Percentiles rank a stretch among this genome's conserved stretches.
Conservation (phyloP, 768 basidiomycete genomes). For the Calocybe gangraenosa region DNA sequence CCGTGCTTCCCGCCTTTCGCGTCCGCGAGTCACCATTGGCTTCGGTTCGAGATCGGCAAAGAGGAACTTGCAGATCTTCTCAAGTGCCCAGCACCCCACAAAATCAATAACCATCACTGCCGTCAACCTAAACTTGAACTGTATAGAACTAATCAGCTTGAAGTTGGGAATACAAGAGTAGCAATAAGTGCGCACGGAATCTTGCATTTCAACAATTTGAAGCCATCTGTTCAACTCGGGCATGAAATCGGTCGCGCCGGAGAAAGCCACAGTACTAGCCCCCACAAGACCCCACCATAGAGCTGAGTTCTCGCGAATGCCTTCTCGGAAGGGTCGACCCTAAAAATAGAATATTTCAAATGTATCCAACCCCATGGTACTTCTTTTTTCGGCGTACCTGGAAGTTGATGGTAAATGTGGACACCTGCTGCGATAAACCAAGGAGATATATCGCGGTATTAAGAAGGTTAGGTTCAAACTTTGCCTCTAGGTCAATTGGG, state of each 20-base stretch:
- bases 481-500: conserved; percentile 88
- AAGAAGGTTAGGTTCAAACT: conserved; percentile 90
- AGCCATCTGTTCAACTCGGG: conserved; percentile 97
- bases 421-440: conserved; percentile 95
- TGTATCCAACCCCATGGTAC: background rate
- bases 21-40: conserved; percentile 76
- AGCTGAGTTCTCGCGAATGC: conserved; percentile 93
- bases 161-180: background rate
- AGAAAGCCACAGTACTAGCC: conserved; percentile 87
- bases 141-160: background rate
- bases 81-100: conserved; percentile 80
- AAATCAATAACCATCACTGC: conserved; percentile 85
- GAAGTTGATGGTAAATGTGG: conserved; percentile 98
- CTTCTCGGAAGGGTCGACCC: conserved; percentile 98
- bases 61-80: conserved; percentile 75
- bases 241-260: conserved; percentile 89
- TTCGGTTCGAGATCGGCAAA: conserved; percentile 90
- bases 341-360: conserved; percentile 22
- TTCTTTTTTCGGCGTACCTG: conserved; percentile 44
- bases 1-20: conserved; percentile 73
- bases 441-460: conserved; percentile 97
- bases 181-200: conserved; percentile 45
- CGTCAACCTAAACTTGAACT: conserved; percentile 87
- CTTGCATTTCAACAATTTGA: conserved; percentile 90
- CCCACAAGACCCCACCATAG: conserved; percentile 90